phyloP scores from a whole-genome alignment of 768 basidiomycete species.

The Mycena haematopus region DNA sequence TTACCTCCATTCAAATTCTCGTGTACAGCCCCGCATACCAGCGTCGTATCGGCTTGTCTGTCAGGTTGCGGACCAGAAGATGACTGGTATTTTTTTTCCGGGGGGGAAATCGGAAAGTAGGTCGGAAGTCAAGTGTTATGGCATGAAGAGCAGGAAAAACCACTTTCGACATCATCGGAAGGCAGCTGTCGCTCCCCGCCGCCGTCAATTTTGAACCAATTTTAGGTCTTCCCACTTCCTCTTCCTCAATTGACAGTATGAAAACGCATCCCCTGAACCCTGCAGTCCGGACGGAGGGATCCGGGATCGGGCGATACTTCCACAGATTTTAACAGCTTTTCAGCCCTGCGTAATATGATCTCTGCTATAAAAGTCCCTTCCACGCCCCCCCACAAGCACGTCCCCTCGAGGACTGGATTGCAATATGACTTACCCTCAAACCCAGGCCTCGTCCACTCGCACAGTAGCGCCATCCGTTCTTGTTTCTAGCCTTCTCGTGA shows the following conservation, averaged over 20 bases:
- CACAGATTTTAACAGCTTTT: constrained; percentile 7
- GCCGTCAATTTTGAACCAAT: neutral
- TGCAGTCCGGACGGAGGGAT: neutral
- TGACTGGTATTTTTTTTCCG: neutral
- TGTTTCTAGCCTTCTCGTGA: neutral
- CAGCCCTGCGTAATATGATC: neutral
- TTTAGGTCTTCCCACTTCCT: neutral
- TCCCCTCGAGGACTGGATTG: neutral
- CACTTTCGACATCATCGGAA: neutral
- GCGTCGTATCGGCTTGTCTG: neutral
- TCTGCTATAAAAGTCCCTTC: constrained; percentile 1
- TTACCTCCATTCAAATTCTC: neutral
- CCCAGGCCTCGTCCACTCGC: neutral
- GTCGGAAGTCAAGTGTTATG: neutral
- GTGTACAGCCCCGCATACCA: neutral
- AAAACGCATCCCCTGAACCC: neutral
- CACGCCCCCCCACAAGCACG: neutral
- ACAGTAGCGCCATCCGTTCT: neutral
- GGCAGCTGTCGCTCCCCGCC: neutral
- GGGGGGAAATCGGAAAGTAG: neutral
- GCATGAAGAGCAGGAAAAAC: neutral
- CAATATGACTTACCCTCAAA: constrained; percentile 2
- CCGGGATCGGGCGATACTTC: neutral
- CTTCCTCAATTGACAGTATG: neutral
- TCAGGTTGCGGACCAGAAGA: neutral